These are phyloP conservation scores for Cryptococcus amylolentus DNA, from an alignment of 1,284 basidiomycete species.

Conservation along the genomic window DNA sequence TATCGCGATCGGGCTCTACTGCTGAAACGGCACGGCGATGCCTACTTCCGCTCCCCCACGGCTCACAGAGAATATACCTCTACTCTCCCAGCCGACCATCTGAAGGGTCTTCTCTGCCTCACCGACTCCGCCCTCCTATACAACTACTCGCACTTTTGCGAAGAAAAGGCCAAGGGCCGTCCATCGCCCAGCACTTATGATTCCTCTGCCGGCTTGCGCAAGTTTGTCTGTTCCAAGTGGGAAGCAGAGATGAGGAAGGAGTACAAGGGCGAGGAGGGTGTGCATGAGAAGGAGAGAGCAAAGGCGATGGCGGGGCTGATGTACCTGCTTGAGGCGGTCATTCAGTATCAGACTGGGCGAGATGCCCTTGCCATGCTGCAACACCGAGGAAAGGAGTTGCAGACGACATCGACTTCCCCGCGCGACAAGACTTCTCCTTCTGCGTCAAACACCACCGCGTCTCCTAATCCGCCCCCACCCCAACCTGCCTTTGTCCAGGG, in stretches of 20 bases:
- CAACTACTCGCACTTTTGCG: slow-evolving; percentile 53
- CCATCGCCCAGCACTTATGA: slow-evolving; percentile 28
- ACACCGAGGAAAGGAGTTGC: slow-evolving; percentile 16
- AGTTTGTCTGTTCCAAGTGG: slow-evolving; percentile 35
- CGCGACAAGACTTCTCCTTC: slow-evolving; percentile 18
- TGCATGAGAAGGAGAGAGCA: slow-evolving; percentile 24
- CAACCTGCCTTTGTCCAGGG: slow-evolving; percentile 1
- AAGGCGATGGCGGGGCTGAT: slow-evolving; percentile 45
- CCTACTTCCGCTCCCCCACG: slow-evolving; percentile 21
- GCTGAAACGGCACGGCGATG: slow-evolving; percentile 43
- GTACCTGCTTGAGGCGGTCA: slow-evolving; percentile 45
- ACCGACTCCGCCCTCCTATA: slow-evolving; percentile 54
- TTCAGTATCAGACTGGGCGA: slow-evolving; percentile 31
- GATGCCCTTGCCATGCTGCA: slow-evolving; percentile 31
- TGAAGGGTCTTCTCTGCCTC: slow-evolving; percentile 49
- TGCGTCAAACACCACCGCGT: slow-evolving; percentile 1
- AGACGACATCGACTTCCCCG: slow-evolving; percentile 16
- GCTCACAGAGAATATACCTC: slow-evolving; percentile 24
- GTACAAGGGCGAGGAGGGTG: slow-evolving; percentile 12
- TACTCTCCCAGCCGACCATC: slow-evolving; percentile 24
- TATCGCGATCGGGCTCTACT: slow-evolving; percentile 28
- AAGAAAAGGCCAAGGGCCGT: slow-evolving; percentile 46
- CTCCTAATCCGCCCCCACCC: slow-evolving; percentile 2
- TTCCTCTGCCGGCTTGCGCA: slow-evolving; percentile 30
- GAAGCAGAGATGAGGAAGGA: slow-evolving; percentile 23